Evolutionary conservation across 208 protist genomes (phyloP).

Genomic region (Acanthamoeba polyphaga): DNA sequence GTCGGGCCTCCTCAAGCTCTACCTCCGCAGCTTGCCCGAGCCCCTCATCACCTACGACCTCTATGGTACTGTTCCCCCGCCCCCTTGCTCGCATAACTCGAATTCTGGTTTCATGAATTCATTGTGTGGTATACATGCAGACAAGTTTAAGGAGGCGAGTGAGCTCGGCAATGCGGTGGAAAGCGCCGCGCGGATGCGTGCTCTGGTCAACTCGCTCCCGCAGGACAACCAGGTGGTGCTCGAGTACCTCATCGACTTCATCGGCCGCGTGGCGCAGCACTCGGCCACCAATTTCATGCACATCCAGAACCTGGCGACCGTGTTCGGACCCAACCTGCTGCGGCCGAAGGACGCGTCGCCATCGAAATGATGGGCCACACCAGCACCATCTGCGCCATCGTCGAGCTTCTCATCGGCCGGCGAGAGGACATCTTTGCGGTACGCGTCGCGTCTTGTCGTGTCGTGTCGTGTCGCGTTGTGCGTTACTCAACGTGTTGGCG

Average conservation of each 20-base stretch:
- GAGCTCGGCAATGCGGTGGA: background rate
- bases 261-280: constrained; percentile 44
- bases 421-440: constrained; percentile 35
- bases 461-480: background rate
- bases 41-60: constrained; percentile 67
- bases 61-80: background rate
- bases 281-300: constrained; percentile 45
- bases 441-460: background rate
- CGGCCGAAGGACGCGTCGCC: constrained; percentile 24
- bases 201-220: background rate
- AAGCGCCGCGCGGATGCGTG: background rate
- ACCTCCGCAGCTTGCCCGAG: constrained; percentile 54
- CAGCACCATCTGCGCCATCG: constrained; percentile 26
- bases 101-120: background rate
- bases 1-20: constrained; percentile 64
- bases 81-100: background rate
- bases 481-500: too few relatives aligned
- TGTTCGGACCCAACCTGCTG: constrained; percentile 58
- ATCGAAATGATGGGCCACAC: constrained; percentile 62
- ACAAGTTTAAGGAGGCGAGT: background rate
- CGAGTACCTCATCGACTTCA: constrained; percentile 48
- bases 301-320: constrained; percentile 56
- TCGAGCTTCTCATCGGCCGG: constrained; percentile 10
- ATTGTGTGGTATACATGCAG: background rate
- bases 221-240: constrained; percentile 31